Conservation (phyloP, 2,329 filamentous ascomycete genomes). For the Botrytis squamosa region DNA sequence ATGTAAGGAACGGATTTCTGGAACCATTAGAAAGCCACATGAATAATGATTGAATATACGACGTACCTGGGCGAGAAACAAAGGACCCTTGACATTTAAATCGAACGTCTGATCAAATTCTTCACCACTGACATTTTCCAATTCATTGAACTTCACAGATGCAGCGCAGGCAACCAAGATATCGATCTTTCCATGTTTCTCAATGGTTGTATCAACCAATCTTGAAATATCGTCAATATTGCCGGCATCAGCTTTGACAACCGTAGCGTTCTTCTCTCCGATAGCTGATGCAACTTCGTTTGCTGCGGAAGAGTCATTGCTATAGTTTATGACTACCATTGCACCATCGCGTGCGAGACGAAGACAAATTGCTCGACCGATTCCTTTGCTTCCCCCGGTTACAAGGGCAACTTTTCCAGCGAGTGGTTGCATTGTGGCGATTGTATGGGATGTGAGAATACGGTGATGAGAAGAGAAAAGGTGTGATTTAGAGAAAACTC, state of each 20-base stretch:
- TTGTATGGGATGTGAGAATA: slow-evolving; percentile 1
- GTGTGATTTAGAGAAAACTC: not conserved
- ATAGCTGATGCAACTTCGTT: slow-evolving; percentile 50
- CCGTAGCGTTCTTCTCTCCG: slow-evolving; percentile 48
- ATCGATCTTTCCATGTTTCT: slow-evolving; percentile 56
- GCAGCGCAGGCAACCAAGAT: slow-evolving; percentile 58
- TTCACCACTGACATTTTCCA: slow-evolving; percentile 50
- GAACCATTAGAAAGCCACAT: not conserved
- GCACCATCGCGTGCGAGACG: slow-evolving; percentile 56
- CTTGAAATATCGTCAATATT: slow-evolving; percentile 47
- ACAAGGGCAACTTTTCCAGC: slow-evolving; percentile 38
- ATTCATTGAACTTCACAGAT: slow-evolving; percentile 48
- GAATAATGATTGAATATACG: not conserved
- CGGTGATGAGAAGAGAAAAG: not conserved
- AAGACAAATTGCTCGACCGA: slow-evolving; percentile 58
- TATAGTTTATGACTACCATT: slow-evolving; percentile 60
- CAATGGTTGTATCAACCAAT: slow-evolving; percentile 50
- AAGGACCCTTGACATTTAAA: slow-evolving; percentile 58
- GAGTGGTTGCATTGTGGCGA: slow-evolving; percentile 27
- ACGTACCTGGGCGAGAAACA: slow-evolving; percentile 50
- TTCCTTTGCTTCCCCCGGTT: slow-evolving; percentile 53
- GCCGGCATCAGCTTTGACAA: slow-evolving; percentile 56
- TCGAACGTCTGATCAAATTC: slow-evolving; percentile 51
- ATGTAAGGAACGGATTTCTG: slow-evolving; percentile 54
- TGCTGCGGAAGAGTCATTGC: slow-evolving; percentile 47